Evolutionary conservation across 2,329 filamentous ascomycete species (phyloP).

Genomic region (Nemania sp.): DNA sequence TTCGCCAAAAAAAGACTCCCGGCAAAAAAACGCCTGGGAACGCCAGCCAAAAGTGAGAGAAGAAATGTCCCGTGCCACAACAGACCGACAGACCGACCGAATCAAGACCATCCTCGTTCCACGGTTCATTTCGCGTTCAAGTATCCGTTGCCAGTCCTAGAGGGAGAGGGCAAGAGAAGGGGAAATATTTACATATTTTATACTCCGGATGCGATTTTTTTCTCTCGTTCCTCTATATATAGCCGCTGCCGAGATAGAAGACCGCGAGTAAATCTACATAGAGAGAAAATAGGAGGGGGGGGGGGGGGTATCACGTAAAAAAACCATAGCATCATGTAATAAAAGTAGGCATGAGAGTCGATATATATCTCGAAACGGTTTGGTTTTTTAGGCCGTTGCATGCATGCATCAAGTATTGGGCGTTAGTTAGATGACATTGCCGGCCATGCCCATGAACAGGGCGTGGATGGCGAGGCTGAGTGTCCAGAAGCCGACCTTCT

Average conservation of each 20-base stretch:
- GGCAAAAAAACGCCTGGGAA: no score
- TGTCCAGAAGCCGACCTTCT: slow-evolving; percentile 97
- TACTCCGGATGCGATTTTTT: no score
- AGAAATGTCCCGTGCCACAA: no score
- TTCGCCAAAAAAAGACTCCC: no score
- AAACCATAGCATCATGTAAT: slow-evolving; percentile 9
- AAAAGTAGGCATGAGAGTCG: neutral
- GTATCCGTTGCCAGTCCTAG: no score
- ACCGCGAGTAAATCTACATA: slow-evolving; percentile 15
- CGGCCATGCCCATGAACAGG: slow-evolving; percentile 91
- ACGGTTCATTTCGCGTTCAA: no score
- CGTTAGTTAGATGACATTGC: slow-evolving; percentile 66
- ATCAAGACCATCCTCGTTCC: no score
- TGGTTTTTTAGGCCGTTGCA: neutral
- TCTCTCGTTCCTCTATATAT: slow-evolving; percentile 6
- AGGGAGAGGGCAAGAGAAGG: no score
- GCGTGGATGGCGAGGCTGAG: slow-evolving; percentile 90
- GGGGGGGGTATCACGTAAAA: slow-evolving; percentile 15
- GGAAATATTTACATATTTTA: no score
- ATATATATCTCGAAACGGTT: neutral
- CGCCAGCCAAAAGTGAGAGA: no score
- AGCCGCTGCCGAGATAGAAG: neutral
- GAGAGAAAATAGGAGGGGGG: neutral
- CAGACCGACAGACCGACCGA: no score
- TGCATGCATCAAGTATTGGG: neutral